Conservation (phyloP, 2,329 filamentous ascomycete species). For the Ilyonectria mors-panacis region DNA sequence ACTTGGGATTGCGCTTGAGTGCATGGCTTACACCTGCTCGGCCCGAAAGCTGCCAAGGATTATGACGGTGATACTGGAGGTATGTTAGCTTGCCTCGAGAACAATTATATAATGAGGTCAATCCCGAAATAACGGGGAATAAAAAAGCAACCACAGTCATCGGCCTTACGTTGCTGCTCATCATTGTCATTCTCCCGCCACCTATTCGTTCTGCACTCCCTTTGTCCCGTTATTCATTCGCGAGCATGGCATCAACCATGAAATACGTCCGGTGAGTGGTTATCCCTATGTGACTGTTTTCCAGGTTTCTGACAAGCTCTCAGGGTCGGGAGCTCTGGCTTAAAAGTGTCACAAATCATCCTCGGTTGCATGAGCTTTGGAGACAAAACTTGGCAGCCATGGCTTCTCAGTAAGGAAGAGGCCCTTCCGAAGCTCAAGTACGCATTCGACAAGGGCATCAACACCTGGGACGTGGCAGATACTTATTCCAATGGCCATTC, state of each 20-base stretch:
- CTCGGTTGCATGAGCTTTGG: constrained; percentile 20
- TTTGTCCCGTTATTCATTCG: background rate
- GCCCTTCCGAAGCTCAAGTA: constrained; percentile 10
- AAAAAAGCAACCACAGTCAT: background rate
- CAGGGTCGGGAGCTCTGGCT: constrained; percentile 12
- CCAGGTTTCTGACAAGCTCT: background rate
- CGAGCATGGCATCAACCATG: constrained; percentile 6
- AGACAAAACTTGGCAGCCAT: constrained; percentile 15
- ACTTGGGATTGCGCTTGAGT: background rate
- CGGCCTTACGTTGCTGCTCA: background rate
- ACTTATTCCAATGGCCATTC: constrained; percentile 17
- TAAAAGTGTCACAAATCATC: constrained; percentile 16
- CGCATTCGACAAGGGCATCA: constrained; percentile 16
- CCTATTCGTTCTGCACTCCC: background rate
- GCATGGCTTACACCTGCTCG: background rate
- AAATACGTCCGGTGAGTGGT: constrained; percentile 12
- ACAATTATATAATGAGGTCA: background rate
- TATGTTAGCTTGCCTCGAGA: background rate
- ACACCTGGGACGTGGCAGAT: constrained; percentile 23
- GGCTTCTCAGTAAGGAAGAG: constrained; percentile 15
- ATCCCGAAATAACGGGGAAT: background rate
- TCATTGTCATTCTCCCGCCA: background rate
- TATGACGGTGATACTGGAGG: background rate
- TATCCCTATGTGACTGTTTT: background rate
- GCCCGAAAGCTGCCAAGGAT: background rate